Base-by-base conservation (phyloP, 78 protist genomes). In the Mastigamoeba balamuthi region DNA sequence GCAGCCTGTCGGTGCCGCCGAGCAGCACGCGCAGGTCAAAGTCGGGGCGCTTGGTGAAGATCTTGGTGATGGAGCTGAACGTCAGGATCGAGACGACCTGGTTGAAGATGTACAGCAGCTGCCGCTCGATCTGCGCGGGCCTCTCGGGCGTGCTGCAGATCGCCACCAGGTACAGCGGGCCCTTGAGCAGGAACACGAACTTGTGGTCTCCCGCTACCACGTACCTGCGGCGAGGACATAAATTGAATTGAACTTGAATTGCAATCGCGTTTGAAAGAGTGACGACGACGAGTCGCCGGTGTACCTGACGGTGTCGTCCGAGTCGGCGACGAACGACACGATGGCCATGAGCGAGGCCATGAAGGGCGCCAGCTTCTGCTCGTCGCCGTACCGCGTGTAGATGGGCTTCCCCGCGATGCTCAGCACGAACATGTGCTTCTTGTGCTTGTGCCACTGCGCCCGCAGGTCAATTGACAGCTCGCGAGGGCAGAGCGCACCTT, bases 391-490 rank as follows among this genome's bases (percentile, higher is more conserved):
- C 28, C 78, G 38, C 36, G 69, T 36, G 42, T 74, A 74, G 2
- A 74, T 52, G 1, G 78, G 78, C 78, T 74, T 74, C 10, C 78
- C 78, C 1, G 68, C 44, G 41, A 33, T 64, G 37, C 68, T 74
- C 35, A 74, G 78, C 30, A 74, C 36, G n/a, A 74, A 74, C 1
- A 74, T 2, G 69, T 74, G 78, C 43, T 74, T 74, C 52, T 40
- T 38, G 37, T 52, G 69, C 4, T 10, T n/a, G 30, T 30, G 7
- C 78, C 78, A 74, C 35, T 72, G 17, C 58, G 58, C n/a, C n/a
- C n/a, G n/a, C n/a, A n/a, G n/a, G n/a, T n/a, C n/a, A n/a, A n/a
- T n/a, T n/a, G n/a, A n/a, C n/a, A n/a, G n/a, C n/a, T n/a, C n/a
- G n/a, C n/a, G n/a, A n/a, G n/a, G n/a, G n/a, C n/a, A n/a, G n/a